Percentiles rank a stretch among this genome's conserved stretches.
Conservation (phyloP, 768 basidiomycete species). For the Leucocoprinus leucothites region DNA sequence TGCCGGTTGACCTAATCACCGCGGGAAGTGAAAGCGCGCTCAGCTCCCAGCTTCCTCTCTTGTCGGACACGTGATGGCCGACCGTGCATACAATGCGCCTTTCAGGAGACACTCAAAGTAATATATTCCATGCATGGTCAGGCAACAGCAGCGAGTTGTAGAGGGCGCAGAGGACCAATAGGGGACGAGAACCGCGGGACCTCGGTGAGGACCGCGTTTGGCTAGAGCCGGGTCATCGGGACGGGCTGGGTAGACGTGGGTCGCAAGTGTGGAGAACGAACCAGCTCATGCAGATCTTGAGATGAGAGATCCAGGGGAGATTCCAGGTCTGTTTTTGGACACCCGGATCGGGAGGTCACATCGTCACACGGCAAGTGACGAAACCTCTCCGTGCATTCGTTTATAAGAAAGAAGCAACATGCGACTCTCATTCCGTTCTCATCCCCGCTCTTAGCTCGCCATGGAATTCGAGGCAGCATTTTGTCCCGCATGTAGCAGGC, state of each 20-base stretch:
- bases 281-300: slow-evolving; percentile 3
- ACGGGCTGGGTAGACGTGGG: slow-evolving; percentile 1
- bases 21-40: too few species aligned
- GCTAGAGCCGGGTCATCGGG: slow-evolving; percentile 11
- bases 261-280: slow-evolving; percentile 4
- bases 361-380: background rate
- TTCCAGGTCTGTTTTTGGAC: slow-evolving; percentile 5
- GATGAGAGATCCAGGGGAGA: slow-evolving; percentile 13
- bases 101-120: too few species aligned
- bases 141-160: background rate
- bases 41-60: too few species aligned
- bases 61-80: too few species aligned
- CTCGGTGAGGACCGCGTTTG: slow-evolving; percentile 16
- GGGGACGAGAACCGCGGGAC: slow-evolving; percentile 23
- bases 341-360: slow-evolving; percentile 11
- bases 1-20: slow-evolving; percentile 11
- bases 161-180: slow-evolving; percentile 12
- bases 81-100: too few species aligned
- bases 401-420: slow-evolving; percentile 26
- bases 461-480: slow-evolving; percentile 68
- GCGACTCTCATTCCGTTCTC: slow-evolving; percentile 9
- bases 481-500: slow-evolving; percentile 78
- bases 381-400: background rate
- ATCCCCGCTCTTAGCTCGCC: slow-evolving; percentile 9
- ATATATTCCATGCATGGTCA: background rate